Evolutionary conservation across 2,329 filamentous ascomycete species (phyloP).

Genomic region (Thelonectria olida): DNA sequence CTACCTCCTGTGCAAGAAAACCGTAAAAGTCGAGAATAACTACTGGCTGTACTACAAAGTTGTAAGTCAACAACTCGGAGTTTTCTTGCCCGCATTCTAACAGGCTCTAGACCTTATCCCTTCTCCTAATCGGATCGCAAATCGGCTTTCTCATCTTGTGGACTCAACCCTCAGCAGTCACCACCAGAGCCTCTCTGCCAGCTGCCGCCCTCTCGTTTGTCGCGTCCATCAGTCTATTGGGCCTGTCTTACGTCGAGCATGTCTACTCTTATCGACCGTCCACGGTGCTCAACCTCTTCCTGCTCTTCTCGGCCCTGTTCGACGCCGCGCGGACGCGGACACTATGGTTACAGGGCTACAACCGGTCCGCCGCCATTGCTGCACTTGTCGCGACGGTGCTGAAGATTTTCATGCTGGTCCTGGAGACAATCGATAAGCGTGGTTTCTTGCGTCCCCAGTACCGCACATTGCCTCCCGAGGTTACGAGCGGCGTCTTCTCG

Average conservation of each 20-base stretch:
- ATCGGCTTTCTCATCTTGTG: constrained; percentile 23
- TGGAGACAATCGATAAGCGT: constrained; percentile 27
- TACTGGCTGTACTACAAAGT: constrained; percentile 31
- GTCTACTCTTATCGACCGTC: constrained; percentile 31
- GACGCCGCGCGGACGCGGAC: constrained; percentile 25
- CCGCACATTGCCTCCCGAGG: constrained; percentile 14
- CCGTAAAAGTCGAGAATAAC: constrained; percentile 30
- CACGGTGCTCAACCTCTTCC: constrained; percentile 26
- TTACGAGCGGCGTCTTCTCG: constrained; percentile 14
- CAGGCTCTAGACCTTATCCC: constrained; percentile 20
- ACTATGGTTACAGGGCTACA: constrained; percentile 21
- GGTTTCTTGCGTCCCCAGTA: neutral
- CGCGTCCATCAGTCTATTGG: neutral
- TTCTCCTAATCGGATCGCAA: constrained; percentile 19
- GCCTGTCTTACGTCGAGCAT: constrained; percentile 29
- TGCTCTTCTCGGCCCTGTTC: constrained; percentile 25
- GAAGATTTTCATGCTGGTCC: constrained; percentile 15
- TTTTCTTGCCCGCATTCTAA: constrained; percentile 1
- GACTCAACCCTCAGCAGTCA: constrained; percentile 17
- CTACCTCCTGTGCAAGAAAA: constrained; percentile 31
- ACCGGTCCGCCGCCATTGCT: constrained; percentile 7
- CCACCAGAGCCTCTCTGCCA: constrained; percentile 20
- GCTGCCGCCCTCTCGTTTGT: neutral
- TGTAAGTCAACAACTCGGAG: constrained; percentile 14
- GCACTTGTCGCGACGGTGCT: constrained; percentile 22